Conservation (phyloP, 1,284 basidiomycete species). For the Rhodotorula sp. region DNA sequence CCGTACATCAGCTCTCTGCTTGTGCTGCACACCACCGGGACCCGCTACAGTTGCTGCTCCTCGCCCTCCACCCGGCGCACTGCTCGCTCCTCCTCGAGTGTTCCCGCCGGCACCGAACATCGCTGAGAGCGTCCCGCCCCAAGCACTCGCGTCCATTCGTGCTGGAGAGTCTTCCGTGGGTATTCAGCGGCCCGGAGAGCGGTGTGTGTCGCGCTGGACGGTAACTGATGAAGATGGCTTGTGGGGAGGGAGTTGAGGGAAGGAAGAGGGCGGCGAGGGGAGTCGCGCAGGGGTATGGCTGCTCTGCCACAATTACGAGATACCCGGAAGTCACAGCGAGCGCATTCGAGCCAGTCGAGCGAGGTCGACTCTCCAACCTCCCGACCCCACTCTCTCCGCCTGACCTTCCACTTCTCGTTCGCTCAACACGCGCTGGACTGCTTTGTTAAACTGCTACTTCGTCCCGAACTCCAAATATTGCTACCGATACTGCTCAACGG, state of each 20-base stretch:
- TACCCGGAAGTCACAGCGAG: no score
- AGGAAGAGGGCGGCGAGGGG: neutral
- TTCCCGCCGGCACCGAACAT: neutral
- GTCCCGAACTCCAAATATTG: no score
- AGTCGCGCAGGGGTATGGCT: neutral
- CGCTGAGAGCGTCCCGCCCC: slow-evolving; percentile 1
- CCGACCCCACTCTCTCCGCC: neutral
- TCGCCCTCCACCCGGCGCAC: no score
- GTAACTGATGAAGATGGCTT: neutral
- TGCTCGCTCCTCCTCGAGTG: neutral
- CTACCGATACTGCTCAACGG: no score
- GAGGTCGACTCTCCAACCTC: neutral
- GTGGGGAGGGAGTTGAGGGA: neutral
- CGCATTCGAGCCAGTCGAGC: neutral
- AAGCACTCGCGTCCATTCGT: neutral
- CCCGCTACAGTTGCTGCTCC: neutral
- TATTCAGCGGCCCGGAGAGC: neutral
- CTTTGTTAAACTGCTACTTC: no score
- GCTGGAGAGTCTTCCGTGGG: neutral
- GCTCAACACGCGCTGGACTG: no score
- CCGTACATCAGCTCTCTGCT: neutral
- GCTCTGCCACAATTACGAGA: neutral
- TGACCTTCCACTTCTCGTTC: no score
- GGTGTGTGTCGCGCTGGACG: neutral
- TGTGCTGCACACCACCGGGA: neutral